These are phyloP conservation scores for Cryptococcus sp. DNA, from an alignment of 1,284 basidiomycete genomes.

Conservation along the genomic window DNA sequence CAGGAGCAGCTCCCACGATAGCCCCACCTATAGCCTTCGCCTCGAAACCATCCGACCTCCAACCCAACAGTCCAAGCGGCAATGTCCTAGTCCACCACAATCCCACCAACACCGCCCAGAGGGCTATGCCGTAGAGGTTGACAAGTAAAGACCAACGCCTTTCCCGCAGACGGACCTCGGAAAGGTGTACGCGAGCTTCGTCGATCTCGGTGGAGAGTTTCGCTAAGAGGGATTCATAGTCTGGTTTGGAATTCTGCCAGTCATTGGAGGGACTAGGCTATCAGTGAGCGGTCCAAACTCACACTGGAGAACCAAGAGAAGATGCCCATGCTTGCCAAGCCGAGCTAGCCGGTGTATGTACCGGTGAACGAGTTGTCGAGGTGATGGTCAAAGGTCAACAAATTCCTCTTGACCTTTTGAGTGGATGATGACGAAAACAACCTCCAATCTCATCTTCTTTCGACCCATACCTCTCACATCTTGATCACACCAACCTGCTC, in stretches of 20 bases:
- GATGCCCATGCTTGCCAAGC: too few relatives aligned
- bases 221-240: slow-evolving; percentile 53
- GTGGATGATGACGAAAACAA: too few relatives aligned
- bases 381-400: too few relatives aligned
- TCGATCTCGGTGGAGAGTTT: slow-evolving; percentile 49
- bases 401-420: too few relatives aligned
- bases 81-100: slow-evolving; percentile 72
- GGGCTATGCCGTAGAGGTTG: slow-evolving; percentile 72
- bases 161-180: slow-evolving; percentile 81
- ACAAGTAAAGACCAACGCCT: slow-evolving; percentile 71
- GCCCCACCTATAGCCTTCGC: slow-evolving; percentile 54
- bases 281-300: background rate
- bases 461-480: background rate
- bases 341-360: background rate
- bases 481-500: background rate
- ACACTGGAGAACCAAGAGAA: slow-evolving; percentile 39
- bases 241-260: slow-evolving; percentile 38
- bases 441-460: background rate
- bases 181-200: slow-evolving; percentile 63
- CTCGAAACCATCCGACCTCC: slow-evolving; percentile 35
- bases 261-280: too few relatives aligned
- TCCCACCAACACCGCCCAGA: slow-evolving; percentile 73
- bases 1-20: slow-evolving; percentile 62
- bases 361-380: background rate
- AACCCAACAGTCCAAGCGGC: slow-evolving; percentile 49